phyloP scores from a whole-genome alignment of 1,139 yeast genomes.

The Torulaspora globosa region DNA sequence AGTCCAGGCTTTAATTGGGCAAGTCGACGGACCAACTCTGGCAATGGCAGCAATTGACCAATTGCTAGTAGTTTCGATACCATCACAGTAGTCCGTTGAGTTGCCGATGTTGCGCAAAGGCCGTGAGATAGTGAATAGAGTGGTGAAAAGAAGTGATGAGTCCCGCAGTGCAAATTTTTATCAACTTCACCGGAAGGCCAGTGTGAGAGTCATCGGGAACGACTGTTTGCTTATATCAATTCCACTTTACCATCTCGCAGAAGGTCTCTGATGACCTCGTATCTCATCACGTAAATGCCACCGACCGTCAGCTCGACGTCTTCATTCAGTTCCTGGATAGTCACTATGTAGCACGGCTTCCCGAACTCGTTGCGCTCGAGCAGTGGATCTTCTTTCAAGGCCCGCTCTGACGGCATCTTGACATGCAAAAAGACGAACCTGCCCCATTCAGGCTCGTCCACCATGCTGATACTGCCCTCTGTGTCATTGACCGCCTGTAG shows the following conservation, averaged over 20 bases:
- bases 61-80: background rate
- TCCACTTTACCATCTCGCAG: conserved; percentile 29
- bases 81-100: background rate
- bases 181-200: background rate
- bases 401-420: conserved; percentile 22
- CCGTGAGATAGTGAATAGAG: too few relatives aligned
- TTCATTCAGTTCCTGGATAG: conserved; percentile 42
- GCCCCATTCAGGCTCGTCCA: conserved; percentile 69
- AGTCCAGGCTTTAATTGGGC: background rate
- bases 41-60: conserved; percentile 5
- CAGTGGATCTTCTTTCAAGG: conserved; percentile 38
- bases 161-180: background rate
- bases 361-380: conserved; percentile 29
- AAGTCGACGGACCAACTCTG: background rate
- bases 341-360: conserved; percentile 30
- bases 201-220: conserved; percentile 1
- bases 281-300: conserved; percentile 76
- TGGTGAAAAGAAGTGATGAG: background rate
- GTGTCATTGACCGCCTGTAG: conserved; percentile 74
- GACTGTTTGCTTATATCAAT: conserved; percentile 22
- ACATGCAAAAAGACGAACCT: conserved; percentile 74
- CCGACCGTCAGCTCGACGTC: conserved; percentile 57
- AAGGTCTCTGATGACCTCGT: conserved; percentile 41
- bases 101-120: background rate
- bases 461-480: conserved; percentile 73